Percentiles rank a stretch among this genome's conserved stretches.
Conservation (phyloP, 2,329 filamentous ascomycete species). For the Diplodia sapinea region DNA sequence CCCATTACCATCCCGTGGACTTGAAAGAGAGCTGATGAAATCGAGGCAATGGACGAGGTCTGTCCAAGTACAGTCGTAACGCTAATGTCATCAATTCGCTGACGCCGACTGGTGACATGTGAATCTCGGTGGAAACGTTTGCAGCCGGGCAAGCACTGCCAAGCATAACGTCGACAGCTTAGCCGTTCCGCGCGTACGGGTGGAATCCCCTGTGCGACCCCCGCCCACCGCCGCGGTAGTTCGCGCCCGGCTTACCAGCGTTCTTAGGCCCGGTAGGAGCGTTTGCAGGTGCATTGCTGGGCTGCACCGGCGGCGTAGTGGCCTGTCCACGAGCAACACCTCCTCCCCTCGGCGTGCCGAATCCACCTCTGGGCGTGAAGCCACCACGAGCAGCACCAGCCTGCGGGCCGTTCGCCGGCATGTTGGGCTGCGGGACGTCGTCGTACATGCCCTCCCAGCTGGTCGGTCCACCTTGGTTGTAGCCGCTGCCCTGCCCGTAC, state of each 20-base stretch:
- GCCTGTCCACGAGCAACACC: slow-evolving; percentile 49
- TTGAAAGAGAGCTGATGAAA: slow-evolving; percentile 5
- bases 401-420: slow-evolving; percentile 54
- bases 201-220: slow-evolving; percentile 77
- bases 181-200: slow-evolving; percentile 62
- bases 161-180: slow-evolving; percentile 5
- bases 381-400: slow-evolving; percentile 55
- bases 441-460: slow-evolving; percentile 99
- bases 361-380: slow-evolving; percentile 39
- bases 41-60: neutral
- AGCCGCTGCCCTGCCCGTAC: slow-evolving; percentile 43
- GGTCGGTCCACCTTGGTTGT: slow-evolving; percentile 69
- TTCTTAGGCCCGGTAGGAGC: slow-evolving; percentile 97
- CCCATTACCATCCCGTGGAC: slow-evolving; percentile 10
- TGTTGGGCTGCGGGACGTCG: slow-evolving; percentile 83
- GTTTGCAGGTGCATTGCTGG: slow-evolving; percentile 67
- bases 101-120: neutral
- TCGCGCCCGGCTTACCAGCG: slow-evolving; percentile 85
- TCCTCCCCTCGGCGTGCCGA: slow-evolving; percentile 23
- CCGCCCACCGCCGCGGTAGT: slow-evolving; percentile 88
- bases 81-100: neutral
- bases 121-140: neutral
- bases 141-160: slow-evolving; percentile 4
- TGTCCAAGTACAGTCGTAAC: too few species aligned
- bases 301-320: slow-evolving; percentile 43